Evolutionary conservation across 2,329 filamentous ascomycete species (phyloP), one percentile per base, ranked within the genome.

Genomic region (Mycogone perniciosa): DNA sequence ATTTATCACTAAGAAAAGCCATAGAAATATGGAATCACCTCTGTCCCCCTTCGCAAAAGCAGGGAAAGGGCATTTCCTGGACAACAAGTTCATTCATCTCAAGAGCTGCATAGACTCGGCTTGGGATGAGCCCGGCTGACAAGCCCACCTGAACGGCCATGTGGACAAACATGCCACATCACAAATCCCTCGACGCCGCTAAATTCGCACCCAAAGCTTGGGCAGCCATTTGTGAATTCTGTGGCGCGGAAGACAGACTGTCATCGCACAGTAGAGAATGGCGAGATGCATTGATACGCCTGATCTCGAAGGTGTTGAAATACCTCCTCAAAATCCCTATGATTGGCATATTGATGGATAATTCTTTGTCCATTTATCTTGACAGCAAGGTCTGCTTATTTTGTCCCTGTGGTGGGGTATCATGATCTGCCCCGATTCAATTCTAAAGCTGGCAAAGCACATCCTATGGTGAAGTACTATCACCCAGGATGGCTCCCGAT

Each of bases 281-380:
- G 84, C 75, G 75, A 56, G 84, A 88, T 67, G 76, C 76, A 4
- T 76, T 87, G 50, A 88, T 88, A 80, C 74, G 2, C 62, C 73
- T 0, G 74, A 76, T 46, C 69, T 69, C 44, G 76, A 79, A 53
- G 75, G 76, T 5, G 71, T 71, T 45, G 70, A 73, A 7, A 64
- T 75, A 3, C 65, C 72, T 34, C 81, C 81, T 0, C 70, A 75
- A 46, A 73, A 80, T 1, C 67, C 86, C 26, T 60, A 71, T 6
- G 71, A 71, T 26, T 88, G 84, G 84, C 84, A 87, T 63, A 81
- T 85, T 13, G 84, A 87, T 64, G 84, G 84, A 5, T 84, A 88
- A 57, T 87, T 86, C 64, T 88, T 88, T 62, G 74, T 84, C 5
- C 84, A 88, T 68, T 88, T 20, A 83, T 57, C 76, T 88, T 34